Evolutionary conservation across 2,329 filamentous ascomycete genomes (phyloP).

Genomic region (Calonectria fujianensis): DNA sequence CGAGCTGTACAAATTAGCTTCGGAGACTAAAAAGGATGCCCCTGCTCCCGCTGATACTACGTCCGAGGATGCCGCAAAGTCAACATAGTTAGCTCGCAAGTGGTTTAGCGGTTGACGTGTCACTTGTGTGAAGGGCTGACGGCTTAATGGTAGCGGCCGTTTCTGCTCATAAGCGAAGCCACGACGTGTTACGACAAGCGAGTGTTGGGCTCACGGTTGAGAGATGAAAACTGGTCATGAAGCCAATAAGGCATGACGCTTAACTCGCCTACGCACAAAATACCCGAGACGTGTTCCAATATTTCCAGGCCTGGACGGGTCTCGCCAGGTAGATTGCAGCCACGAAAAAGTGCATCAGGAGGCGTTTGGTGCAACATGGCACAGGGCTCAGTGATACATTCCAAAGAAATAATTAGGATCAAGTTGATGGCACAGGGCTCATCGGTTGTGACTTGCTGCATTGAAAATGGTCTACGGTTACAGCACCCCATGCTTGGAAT

Average conservation of each 20-base stretch:
- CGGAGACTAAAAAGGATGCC: slow-evolving; percentile 47
- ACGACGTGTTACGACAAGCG: slow-evolving; percentile 22
- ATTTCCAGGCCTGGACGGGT: slow-evolving; percentile 7
- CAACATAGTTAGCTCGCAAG: slow-evolving; percentile 44
- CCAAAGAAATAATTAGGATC: slow-evolving; percentile 18
- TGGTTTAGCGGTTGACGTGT: slow-evolving; percentile 37
- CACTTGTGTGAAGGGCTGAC: slow-evolving; percentile 38
- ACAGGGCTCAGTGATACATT: slow-evolving; percentile 12
- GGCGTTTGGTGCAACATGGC: slow-evolving; percentile 20
- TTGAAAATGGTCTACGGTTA: background rate
- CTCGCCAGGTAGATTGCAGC: slow-evolving; percentile 19
- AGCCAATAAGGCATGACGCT: slow-evolving; percentile 27
- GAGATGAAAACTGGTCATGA: slow-evolving; percentile 2
- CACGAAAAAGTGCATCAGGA: slow-evolving; percentile 24
- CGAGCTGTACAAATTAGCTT: slow-evolving; percentile 76
- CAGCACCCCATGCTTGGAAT: background rate
- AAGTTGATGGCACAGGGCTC: slow-evolving; percentile 1
- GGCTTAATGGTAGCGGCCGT: slow-evolving; percentile 33
- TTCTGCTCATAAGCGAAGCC: slow-evolving; percentile 37
- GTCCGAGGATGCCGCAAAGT: slow-evolving; percentile 44
- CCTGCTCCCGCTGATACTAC: slow-evolving; percentile 22
- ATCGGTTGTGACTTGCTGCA: background rate
- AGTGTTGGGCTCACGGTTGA: slow-evolving; percentile 27
- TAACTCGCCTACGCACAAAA: slow-evolving; percentile 30
- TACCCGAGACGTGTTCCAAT: slow-evolving; percentile 19